Evolutionary conservation across 768 basidiomycete genomes (phyloP).

Genomic region (Collybia nuda): DNA sequence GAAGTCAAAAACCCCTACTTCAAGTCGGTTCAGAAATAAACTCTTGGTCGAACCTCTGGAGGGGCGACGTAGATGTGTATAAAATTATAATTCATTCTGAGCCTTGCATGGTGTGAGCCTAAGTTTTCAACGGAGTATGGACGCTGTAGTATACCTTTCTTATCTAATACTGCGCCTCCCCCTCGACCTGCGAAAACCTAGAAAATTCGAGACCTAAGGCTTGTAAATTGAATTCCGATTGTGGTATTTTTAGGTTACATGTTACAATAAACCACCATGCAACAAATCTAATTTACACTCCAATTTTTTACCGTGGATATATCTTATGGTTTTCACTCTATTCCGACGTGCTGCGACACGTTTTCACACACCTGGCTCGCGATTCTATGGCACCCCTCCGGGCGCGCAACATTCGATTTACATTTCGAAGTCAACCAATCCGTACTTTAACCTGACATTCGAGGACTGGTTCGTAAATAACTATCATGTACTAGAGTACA

Average conservation of each 20-base stretch:
- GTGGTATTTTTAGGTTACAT: too few species aligned
- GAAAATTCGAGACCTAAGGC: too few species aligned
- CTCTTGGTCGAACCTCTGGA: neutral
- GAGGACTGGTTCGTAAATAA: conserved; percentile 73
- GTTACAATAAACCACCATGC: neutral
- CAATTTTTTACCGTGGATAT: neutral
- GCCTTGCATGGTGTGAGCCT: neutral
- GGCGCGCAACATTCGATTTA: conserved; percentile 54
- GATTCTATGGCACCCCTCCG: conserved; percentile 12
- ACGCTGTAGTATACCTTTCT: too few species aligned
- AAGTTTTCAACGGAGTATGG: too few species aligned
- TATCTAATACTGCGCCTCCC: too few species aligned
- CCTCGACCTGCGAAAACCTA: too few species aligned
- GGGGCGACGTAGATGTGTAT: conserved; percentile 14
- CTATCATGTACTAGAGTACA: neutral
- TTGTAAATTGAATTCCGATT: too few species aligned
- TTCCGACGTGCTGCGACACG: conserved; percentile 11
- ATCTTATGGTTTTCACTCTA: conserved; percentile 13
- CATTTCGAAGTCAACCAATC: conserved; percentile 75
- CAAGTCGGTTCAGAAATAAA: conserved; percentile 79
- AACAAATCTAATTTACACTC: neutral
- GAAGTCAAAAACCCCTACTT: conserved; percentile 86
- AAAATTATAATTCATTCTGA: conserved; percentile 9
- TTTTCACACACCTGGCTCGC: conserved; percentile 3
- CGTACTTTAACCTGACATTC: conserved; percentile 86